Evolutionary conservation across 1,139 yeast genomes (phyloP).

Genomic region (Yamadazyma membranifaciens): DNA sequence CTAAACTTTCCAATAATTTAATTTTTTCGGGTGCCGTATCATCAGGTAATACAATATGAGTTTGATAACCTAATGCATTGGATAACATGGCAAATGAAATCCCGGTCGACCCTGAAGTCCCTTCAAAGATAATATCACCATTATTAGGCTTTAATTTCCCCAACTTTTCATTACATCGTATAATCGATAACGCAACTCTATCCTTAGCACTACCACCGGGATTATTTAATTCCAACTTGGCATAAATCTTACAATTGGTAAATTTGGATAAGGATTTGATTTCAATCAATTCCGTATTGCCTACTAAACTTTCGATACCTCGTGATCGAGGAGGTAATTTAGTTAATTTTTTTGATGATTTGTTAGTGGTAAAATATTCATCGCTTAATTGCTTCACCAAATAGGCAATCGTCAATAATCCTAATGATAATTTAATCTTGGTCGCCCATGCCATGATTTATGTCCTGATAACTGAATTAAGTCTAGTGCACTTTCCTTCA

Average conservation of each 20-base stretch:
- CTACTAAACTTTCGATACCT: constrained; percentile 61
- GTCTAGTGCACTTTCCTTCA: no score
- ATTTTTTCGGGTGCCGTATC: constrained; percentile 88
- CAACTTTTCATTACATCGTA: constrained; percentile 59
- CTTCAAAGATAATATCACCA: constrained; percentile 77
- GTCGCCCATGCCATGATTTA: neutral
- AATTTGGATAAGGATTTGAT: constrained; percentile 68
- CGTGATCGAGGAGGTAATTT: constrained; percentile 30
- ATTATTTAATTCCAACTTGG: constrained; percentile 80
- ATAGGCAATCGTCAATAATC: constrained; percentile 3
- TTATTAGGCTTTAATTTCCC: constrained; percentile 58
- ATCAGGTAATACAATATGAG: constrained; percentile 93
- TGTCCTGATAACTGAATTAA: no score
- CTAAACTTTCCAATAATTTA: constrained; percentile 64
- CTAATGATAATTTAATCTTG: constrained; percentile 3
- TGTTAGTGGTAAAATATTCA: neutral
- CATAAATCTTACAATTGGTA: constrained; percentile 83
- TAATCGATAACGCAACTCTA: constrained; percentile 85
- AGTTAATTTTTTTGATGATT: constrained; percentile 12
- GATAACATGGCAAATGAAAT: constrained; percentile 88
- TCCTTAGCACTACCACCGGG: constrained; percentile 98
- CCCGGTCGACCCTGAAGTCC: constrained; percentile 96
- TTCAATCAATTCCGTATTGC: constrained; percentile 85
- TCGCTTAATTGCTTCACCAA: constrained; percentile 4
- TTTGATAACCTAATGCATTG: constrained; percentile 81